Base-by-base conservation (phyloP, 108 stramenopile genomes). In the Cyclotella distinguenda region DNA sequence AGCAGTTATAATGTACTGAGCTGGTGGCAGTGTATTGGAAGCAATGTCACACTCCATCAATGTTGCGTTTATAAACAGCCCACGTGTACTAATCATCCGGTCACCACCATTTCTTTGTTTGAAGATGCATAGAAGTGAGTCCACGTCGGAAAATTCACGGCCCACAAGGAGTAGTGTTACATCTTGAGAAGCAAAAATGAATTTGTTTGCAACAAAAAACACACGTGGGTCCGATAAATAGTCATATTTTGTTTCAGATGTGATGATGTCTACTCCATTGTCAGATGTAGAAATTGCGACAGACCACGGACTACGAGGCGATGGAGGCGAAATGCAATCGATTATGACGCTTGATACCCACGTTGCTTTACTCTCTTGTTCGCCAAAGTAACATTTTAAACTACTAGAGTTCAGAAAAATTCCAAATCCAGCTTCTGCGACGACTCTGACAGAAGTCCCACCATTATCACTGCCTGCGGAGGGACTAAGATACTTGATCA, bases 371-470 rank as follows among this genome's bases (percentile, higher is more conserved):
- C 40, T 19, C 9, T 36, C 13, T 28, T 38, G 5, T n/a, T 61
- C 43, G 4, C 42, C 60, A 26, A 61, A 61, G 43, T 30, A 44
- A 22, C 60, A 59, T 10, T 34, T 12, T 12, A 59, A 40, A 7
- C 15, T 5, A 25, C n/a, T 59, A 23, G 57, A 59, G 25, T 59
- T 59, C 10, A 59, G 57, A 12, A 12, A 59, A 59, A 42, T 19
- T 8, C 42, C 60, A 46, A 18, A 22, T 30, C 23, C 28, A n/a
- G 25, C 42, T 23, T 27, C 22, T 28, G 38, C 38, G 38, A 38
- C 8, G 12, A 61, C 23, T 45, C 22, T 5, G 5, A 61, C 60
- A 28, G 6, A 6, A 11, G 57, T 59, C 4, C 39, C 39, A 12
- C 57, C 57, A 59, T 59, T 25, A 19, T 16, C 40, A 25, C 21